Evolutionary conservation across 805 yeast species (phyloP).

Genomic region (Ogataea salicorniae): DNA sequence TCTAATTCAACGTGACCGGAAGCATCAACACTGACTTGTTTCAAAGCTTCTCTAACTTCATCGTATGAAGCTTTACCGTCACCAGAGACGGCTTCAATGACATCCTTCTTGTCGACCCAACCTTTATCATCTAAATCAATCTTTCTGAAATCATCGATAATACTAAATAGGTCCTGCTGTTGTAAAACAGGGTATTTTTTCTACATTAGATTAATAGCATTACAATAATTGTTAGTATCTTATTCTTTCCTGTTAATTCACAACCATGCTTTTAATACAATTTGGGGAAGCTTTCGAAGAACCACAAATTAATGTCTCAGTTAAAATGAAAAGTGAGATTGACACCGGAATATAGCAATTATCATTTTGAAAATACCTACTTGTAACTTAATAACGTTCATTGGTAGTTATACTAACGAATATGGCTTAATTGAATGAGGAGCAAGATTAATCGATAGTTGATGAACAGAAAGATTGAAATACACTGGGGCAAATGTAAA

Average conservation of each 20-base stretch:
- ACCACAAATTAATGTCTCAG: too few species aligned
- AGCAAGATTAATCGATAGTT: too few species aligned
- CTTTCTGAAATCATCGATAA: constrained; percentile 80
- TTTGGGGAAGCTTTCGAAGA: too few species aligned
- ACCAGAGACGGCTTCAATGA: constrained; percentile 74
- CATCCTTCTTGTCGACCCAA: constrained; percentile 87
- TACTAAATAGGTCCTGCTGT: constrained; percentile 79
- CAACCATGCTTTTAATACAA: neutral
- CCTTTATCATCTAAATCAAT: constrained; percentile 92
- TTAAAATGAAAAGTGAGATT: neutral
- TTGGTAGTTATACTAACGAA: constrained; percentile 14
- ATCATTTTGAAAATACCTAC: constrained; percentile 31
- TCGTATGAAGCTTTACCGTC: constrained; percentile 83
- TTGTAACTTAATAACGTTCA: constrained; percentile 64
- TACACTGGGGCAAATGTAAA: too few species aligned
- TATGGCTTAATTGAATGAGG: too few species aligned
- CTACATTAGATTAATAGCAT: constrained; percentile 27
- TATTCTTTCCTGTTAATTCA: neutral
- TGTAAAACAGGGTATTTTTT: constrained; percentile 80
- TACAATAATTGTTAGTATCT: neutral
- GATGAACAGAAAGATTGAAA: too few species aligned
- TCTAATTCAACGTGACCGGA: constrained; percentile 96
- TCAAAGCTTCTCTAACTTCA: constrained; percentile 88
- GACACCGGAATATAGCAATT: too few species aligned
- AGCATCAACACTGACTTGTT: constrained; percentile 88